Conservation (phyloP, 148 eudicot species). For the Rhododendron kiyosumense region DNA sequence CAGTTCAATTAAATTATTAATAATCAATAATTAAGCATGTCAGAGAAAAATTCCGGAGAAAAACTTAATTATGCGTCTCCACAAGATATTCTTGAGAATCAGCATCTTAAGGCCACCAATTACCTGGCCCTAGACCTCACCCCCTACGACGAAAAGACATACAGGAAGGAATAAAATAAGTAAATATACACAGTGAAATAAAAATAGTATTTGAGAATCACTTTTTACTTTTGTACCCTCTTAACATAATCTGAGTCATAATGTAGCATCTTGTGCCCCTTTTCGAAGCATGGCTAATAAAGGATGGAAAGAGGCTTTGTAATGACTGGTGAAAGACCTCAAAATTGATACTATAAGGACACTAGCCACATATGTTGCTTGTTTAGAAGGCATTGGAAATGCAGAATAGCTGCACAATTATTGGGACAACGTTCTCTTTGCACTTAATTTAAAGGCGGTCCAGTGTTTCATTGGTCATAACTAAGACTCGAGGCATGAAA, state of each 20-base stretch:
- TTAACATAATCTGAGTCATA: background rate
- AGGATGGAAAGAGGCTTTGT: background rate
- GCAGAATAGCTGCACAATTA: background rate
- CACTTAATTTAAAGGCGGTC: background rate
- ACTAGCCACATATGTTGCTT: background rate
- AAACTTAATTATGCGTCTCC: background rate
- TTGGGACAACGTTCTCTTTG: background rate
- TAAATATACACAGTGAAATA: background rate
- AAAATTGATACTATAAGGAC: background rate
- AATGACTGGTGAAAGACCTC: background rate
- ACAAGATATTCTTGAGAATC: background rate
- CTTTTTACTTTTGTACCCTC: background rate
- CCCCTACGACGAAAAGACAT: background rate
- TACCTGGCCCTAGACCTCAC: background rate
- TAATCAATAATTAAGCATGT: background rate
- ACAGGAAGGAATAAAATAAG: background rate
- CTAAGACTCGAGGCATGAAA: background rate
- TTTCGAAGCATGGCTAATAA: background rate
- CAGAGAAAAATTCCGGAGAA: background rate
- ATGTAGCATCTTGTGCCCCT: background rate
- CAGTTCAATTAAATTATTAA: background rate
- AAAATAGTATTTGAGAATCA: background rate
- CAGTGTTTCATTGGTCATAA: background rate
- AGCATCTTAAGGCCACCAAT: background rate
- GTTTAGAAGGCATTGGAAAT: background rate